Evolutionary conservation across 2,329 filamentous ascomycete genomes (phyloP), one percentile per base, ranked within the genome.

Genomic region (Xylaria hypoxylon): DNA sequence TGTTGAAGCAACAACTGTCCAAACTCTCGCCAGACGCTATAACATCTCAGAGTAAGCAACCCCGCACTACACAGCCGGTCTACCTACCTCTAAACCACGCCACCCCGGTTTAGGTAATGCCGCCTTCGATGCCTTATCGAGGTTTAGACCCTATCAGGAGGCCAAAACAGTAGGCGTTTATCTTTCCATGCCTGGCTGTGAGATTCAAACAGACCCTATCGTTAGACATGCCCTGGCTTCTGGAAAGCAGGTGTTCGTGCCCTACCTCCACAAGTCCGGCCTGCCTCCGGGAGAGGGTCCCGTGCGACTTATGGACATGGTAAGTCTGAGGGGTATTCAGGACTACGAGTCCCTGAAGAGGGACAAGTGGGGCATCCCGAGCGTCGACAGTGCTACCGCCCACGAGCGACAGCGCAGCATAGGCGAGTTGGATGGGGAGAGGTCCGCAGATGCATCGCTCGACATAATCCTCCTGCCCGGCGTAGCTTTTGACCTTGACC

Each of bases 301-400:
- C 4, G 69, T 81, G 1, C 81, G 86, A 17, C 86, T 96, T 60
- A 99, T 99, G 96, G 94, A 97, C 76, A 98, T 99, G 96, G 88
- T 99, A 24, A 89, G 89, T 68, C 83, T 99, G 45, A 82, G 85
- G 63, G 90, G 89, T 28, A 78, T 93, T 57, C 81, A 87, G 31
- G 96, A 99, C 77, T 97, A 94, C 78, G 88, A 93, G 69, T 87
- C 87, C 26, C 83, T 98, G 66, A 81, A 89, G 74, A 85, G 86
- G 45, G 96, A 99, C 79, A 89, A 86, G 77, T 99, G 96, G 96
- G 94, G 94, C 10, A 99, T 99, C 70, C 96, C 96, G n/a, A 95
- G 92, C 35, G 87, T 97, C 64, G 85, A 88, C 67, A 81, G 85
- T 56, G 83, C 86, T 22, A 91, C 91, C 2, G 84, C 96, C 2